Evolutionary conservation across 345 rosid genomes (phyloP).

Genomic region (Brassica rapa): DNA sequence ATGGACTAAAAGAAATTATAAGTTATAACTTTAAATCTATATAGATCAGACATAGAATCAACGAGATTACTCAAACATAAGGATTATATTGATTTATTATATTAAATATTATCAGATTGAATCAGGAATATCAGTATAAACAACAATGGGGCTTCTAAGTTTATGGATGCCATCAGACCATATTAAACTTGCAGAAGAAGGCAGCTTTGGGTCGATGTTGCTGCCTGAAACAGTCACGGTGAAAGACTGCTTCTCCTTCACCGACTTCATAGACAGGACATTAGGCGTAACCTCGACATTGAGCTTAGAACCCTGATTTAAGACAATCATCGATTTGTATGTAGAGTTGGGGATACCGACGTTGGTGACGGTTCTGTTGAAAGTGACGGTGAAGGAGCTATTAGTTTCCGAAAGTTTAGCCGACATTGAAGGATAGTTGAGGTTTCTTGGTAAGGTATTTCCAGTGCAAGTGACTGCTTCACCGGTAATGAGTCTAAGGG

Average conservation of each 20-base stretch:
- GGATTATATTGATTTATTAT: neutral
- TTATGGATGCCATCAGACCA: constrained; percentile 22
- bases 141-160: constrained; percentile 18
- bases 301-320: constrained; percentile 2
- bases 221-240: constrained; percentile 12
- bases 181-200: constrained; percentile 2
- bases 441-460: constrained; percentile 32
- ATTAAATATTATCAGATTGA: neutral
- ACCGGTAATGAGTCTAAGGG: constrained; percentile 36
- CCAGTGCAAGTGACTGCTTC: constrained; percentile 39
- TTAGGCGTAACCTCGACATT: neutral
- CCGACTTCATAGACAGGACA: neutral
- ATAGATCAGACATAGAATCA: neutral
- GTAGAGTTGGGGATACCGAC: constrained; percentile 47
- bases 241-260: constrained; percentile 19
- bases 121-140: neutral
- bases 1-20: too few species aligned
- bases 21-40: too few species aligned
- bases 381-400: constrained; percentile 27
- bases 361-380: constrained; percentile 61
- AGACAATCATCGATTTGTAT: constrained; percentile 40
- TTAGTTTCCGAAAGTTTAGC: neutral
- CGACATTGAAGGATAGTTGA: constrained; percentile 61
- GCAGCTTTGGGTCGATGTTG: neutral
- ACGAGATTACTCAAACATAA: neutral